A percentile compares a stretch with the other conserved stretches of the same genome.
phyloP scores from a whole-genome alignment of 2,329 filamentous ascomycete species.

The Verticillium tricorpus region DNA sequence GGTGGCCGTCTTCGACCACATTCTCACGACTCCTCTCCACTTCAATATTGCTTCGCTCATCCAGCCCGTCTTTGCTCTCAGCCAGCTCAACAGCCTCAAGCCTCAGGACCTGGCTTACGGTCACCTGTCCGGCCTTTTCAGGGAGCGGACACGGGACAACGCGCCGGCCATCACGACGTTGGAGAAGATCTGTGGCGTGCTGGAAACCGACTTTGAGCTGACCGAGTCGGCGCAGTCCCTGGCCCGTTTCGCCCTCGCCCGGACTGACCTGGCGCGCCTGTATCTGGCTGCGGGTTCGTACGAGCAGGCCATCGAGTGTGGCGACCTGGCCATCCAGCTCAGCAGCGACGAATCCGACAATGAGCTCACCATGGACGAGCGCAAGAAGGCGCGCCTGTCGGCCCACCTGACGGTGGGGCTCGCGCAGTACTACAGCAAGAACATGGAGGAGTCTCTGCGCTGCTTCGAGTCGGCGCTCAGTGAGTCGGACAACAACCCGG shows the following conservation, averaged over 20 bases:
- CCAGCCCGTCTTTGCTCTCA: conserved; percentile 82
- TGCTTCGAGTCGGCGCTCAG: conserved; percentile 78
- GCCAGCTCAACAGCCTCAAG: conserved; percentile 69
- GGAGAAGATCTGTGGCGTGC: conserved; percentile 58
- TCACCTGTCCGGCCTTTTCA: conserved; percentile 75
- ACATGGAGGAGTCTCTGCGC: conserved; percentile 64
- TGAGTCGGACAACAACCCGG: conserved; percentile 71
- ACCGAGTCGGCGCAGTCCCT: conserved; percentile 74
- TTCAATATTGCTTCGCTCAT: conserved; percentile 61
- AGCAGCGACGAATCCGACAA: conserved; percentile 67
- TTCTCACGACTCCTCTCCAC: conserved; percentile 54
- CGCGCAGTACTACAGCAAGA: conserved; percentile 67
- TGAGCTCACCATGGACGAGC: conserved; percentile 59
- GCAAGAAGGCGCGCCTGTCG: conserved; percentile 70
- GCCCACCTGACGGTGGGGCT: conserved; percentile 83
- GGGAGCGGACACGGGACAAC: conserved; percentile 73
- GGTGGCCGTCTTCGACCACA: conserved; percentile 75
- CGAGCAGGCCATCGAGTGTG: conserved; percentile 68
- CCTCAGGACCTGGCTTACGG: conserved; percentile 67
- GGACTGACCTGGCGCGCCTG: conserved; percentile 80
- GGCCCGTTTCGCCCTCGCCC: conserved; percentile 73
- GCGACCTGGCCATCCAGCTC: conserved; percentile 74
- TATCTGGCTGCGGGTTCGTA: conserved; percentile 67
- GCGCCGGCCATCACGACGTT: conserved; percentile 59
- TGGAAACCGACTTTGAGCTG: conserved; percentile 80